Conservation (phyloP, 768 basidiomycete species). For the Tylopilus vinaceipallidus region DNA sequence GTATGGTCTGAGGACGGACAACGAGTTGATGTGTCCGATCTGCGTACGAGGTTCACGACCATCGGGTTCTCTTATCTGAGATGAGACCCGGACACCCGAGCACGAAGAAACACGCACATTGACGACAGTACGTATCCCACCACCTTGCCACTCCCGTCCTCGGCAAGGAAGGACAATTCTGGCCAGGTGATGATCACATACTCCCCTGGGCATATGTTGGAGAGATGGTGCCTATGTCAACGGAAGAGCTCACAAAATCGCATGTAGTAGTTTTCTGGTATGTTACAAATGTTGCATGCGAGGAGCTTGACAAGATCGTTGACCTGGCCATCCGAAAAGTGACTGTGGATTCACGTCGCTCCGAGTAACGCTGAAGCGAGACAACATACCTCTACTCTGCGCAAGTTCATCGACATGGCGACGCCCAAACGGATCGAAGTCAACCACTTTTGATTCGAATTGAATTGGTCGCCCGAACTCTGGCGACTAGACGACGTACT, state of each 20-base stretch:
- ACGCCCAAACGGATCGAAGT: no score
- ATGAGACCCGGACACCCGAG: slow-evolving; percentile 3
- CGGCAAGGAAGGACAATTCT: slow-evolving; percentile 52
- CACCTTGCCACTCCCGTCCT: slow-evolving; percentile 45
- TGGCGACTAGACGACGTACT: no score
- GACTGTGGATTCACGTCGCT: background rate
- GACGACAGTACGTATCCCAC: slow-evolving; percentile 59
- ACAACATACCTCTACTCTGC: slow-evolving; percentile 27
- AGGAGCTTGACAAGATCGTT: slow-evolving; percentile 50
- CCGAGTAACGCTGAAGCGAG: background rate
- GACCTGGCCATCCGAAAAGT: slow-evolving; percentile 34
- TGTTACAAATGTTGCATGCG: slow-evolving; percentile 48
- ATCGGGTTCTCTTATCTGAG: slow-evolving; percentile 21
- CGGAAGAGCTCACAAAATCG: slow-evolving; percentile 25
- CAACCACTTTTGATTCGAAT: no score
- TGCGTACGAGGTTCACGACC: slow-evolving; percentile 8
- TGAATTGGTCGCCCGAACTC: no score
- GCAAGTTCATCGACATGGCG: slow-evolving; percentile 30
- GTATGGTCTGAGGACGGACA: slow-evolving; percentile 28
- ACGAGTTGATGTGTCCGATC: slow-evolving; percentile 31
- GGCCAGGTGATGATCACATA: slow-evolving; percentile 51
- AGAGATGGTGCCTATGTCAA: background rate
- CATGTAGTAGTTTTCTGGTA: slow-evolving; percentile 50
- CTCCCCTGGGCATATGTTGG: slow-evolving; percentile 35
- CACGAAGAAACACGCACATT: slow-evolving; percentile 38